Base-by-base conservation (phyloP, 2,329 filamentous ascomycete genomes). In the Ceratocystis huliohia region DNA sequence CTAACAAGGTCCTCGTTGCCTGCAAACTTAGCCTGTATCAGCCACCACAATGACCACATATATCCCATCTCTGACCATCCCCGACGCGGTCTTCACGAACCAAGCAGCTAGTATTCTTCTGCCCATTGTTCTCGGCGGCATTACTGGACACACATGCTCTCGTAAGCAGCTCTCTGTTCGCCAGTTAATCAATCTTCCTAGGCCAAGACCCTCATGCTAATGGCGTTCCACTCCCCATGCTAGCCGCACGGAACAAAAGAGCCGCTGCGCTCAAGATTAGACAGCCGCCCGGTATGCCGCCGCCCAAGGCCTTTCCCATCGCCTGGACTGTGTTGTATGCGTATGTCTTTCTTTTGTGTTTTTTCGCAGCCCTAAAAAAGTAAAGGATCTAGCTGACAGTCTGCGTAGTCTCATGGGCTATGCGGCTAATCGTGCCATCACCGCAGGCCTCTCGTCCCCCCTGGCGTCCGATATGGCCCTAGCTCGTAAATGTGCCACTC, bases 361-460 rank as follows among this genome's bases (percentile, higher is more conserved):
- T 13, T 30, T 44, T 17, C 30, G 10, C 7, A 7, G 1, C 46
- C 30, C 13, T 15, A 10, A 30, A 8, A 46, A 10, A 33, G 3
- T 20, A 41, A 66, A 13, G 10, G 37, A 41, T 33, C 25, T 44
- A 4, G 20, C 53, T 15, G 20, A 20, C 53, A 5, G 22, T 1
- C 1, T 25, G 48, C 20, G 45, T 53, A 79, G 77, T 1, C 75
- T 88, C 22, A 96, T 96, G 90, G 93, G 93, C 68, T 96, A 94
- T 75, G 88, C 90, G 25, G 87, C 91, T 45, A 87, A 96, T 76
- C 87, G 89, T 59, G 90, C 88, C 65, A 86, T 88, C 73, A 82
- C 76, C 22, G 78, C 78, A 10, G 87, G 87, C 61, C 81, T 86
- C 63, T 79, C 80, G 5, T 78, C 80, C 45, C 77, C 81, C 37